Base-by-base conservation (phyloP, 202 grass and related monocot genomes). In the Sporobolus alterniflorus region DNA sequence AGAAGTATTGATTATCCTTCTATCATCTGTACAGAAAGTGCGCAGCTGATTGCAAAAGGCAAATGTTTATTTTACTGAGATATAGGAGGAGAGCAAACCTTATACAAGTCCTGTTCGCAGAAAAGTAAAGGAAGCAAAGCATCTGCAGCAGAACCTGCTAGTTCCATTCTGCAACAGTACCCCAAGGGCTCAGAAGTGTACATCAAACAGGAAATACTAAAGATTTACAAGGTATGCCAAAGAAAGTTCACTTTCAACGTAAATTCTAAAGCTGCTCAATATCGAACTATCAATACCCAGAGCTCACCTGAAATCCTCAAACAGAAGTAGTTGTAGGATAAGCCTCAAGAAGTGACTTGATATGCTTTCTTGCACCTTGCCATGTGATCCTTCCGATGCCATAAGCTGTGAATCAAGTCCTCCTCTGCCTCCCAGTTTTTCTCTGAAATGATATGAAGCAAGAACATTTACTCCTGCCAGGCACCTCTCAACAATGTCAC, bases 391-490 rank as follows among this genome's bases (percentile, higher is more conserved):
- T 69, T 89, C 86, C 51, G 89, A 82, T 84, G 88, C 88, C 79
- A 94, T 82, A 77, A 79, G 60, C 43, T 86, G 89, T 16, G 79
- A 74, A 81, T 69, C 76, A 63, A 94, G 83, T 67, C 96, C 93
- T 79, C 85, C 85, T 78, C 90, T 96, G 41, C 89, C 96, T 73
- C 56, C 86, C 74, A 82, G 48, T 82, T 55, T 92, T 82, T 98
- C 91, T 90, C 92, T 96, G 77, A 94, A 98, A 87, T 98, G 93
- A 74, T 93, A 98, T 36, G 96, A 92, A 76, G 89, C 91, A 68
- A 98, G 93, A 79, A 91, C 87, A 92, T 86, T 92, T 87, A 96
- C 84, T 76, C 93, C 93, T 77, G 79, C 50, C 80, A 96, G 74
- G 81, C 96, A 98, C 72, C 92, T 98, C 69, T 96, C 96, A 64